phyloP scores from a whole-genome alignment of 805 yeast genomes.

The Myxozyma neglecta region DNA sequence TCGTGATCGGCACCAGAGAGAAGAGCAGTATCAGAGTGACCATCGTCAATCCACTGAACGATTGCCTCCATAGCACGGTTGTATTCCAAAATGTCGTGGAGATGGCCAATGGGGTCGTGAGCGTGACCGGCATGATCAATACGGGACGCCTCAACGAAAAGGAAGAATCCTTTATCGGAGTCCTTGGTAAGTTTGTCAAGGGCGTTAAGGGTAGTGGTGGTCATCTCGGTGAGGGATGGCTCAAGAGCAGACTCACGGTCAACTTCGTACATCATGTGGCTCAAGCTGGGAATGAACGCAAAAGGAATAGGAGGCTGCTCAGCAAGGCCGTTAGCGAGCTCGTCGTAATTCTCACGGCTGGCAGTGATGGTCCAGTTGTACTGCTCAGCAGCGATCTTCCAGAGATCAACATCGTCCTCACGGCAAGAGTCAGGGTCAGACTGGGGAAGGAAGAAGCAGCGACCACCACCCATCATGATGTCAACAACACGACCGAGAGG shows the following conservation, averaged over 20 bases:
- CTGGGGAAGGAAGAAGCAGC: slow-evolving; percentile 73
- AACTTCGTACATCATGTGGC: slow-evolving; percentile 80
- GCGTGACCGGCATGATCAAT: slow-evolving; percentile 95
- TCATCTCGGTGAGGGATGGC: slow-evolving; percentile 81
- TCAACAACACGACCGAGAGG: slow-evolving; percentile 79
- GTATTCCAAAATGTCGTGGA: slow-evolving; percentile 83
- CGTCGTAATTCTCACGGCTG: slow-evolving; percentile 59
- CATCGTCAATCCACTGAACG: slow-evolving; percentile 60
- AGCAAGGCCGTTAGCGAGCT: slow-evolving; percentile 49
- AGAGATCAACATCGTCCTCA: slow-evolving; percentile 64
- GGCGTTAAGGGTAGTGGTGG: slow-evolving; percentile 69
- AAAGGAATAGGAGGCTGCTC: slow-evolving; percentile 70
- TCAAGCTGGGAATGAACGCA: slow-evolving; percentile 69
- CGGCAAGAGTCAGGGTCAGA: slow-evolving; percentile 62
- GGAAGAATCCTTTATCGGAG: slow-evolving; percentile 80
- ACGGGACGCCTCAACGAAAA: slow-evolving; percentile 86
- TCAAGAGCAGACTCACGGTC: slow-evolving; percentile 63
- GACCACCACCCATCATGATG: slow-evolving; percentile 78
- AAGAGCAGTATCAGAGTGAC: slow-evolving; percentile 71
- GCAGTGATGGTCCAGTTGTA: slow-evolving; percentile 44
- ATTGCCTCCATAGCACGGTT: slow-evolving; percentile 80
- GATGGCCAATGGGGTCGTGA: slow-evolving; percentile 94
- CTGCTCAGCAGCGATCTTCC: slow-evolving; percentile 56
- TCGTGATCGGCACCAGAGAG: slow-evolving; percentile 91
- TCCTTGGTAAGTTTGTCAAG: slow-evolving; percentile 65